phyloP scores from a whole-genome alignment of 1,284 basidiomycete genomes.

The Amylostereum areolatum region DNA sequence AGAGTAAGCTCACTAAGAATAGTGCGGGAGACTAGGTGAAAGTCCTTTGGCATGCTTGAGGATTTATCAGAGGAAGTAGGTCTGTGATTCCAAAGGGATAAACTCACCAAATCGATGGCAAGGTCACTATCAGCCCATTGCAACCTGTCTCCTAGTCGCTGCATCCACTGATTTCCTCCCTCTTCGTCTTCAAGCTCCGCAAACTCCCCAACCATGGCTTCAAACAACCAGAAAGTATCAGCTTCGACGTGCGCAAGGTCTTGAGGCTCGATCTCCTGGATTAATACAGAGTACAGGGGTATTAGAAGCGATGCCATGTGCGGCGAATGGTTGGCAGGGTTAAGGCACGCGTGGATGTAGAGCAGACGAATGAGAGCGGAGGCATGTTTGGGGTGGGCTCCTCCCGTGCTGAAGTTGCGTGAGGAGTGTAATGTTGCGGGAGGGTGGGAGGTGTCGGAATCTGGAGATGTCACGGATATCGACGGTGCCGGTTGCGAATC shows the following conservation, averaged over 20 bases:
- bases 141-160: slow-evolving; percentile 55
- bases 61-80: not conserved
- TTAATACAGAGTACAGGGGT: slow-evolving; percentile 58
- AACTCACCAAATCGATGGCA: slow-evolving; percentile 51
- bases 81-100: not conserved
- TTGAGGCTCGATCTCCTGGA: slow-evolving; percentile 53
- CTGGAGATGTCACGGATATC: slow-evolving; percentile 24
- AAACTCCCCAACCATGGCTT: slow-evolving; percentile 66
- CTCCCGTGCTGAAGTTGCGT: slow-evolving; percentile 35
- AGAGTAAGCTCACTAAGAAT: slow-evolving; percentile 61
- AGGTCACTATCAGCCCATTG: slow-evolving; percentile 62
- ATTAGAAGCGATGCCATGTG: slow-evolving; percentile 63
- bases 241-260: slow-evolving; percentile 68
- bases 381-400: slow-evolving; percentile 53
- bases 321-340: slow-evolving; percentile 64
- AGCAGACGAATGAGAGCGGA: slow-evolving; percentile 64
- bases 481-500: slow-evolving; percentile 31
- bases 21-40: slow-evolving; percentile 69
- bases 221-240: slow-evolving; percentile 77
- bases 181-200: slow-evolving; percentile 65
- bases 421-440: slow-evolving; percentile 51
- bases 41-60: slow-evolving; percentile 53
- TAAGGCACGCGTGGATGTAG: slow-evolving; percentile 66
- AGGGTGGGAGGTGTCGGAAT: slow-evolving; percentile 23
- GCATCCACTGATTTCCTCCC: slow-evolving; percentile 55